Conservation (phyloP, 2,329 filamentous ascomycete species). For the Fusarium sublunatum region DNA sequence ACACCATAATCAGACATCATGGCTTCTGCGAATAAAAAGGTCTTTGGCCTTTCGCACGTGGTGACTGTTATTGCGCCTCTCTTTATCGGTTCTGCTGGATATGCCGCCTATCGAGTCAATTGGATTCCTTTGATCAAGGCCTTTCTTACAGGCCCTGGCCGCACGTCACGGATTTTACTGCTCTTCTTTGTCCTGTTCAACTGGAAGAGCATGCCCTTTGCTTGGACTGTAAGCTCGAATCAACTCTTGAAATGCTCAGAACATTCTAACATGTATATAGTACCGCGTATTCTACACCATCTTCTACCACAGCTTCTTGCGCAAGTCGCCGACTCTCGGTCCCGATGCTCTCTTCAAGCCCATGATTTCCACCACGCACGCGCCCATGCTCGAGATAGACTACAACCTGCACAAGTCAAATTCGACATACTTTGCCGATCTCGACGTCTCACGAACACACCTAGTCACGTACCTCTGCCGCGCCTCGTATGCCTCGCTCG, state of each 20-base stretch:
- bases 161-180: slow-evolving; percentile 63
- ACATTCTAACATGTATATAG: slow-evolving; percentile 49
- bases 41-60: slow-evolving; percentile 49
- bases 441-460: slow-evolving; percentile 85
- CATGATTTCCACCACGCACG: slow-evolving; percentile 72
- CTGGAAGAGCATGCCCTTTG: slow-evolving; percentile 78
- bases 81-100: slow-evolving; percentile 57
- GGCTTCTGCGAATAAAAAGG: slow-evolving; percentile 51
- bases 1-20: slow-evolving; percentile 38
- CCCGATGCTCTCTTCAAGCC: slow-evolving; percentile 79
- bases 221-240: slow-evolving; percentile 74
- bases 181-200: slow-evolving; percentile 71
- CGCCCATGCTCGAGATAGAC: slow-evolving; percentile 82
- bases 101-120: slow-evolving; percentile 60
- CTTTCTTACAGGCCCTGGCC: slow-evolving; percentile 66
- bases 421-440: slow-evolving; percentile 87
- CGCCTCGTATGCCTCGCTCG: slow-evolving; percentile 65
- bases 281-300: slow-evolving; percentile 69
- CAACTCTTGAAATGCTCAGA: background rate
- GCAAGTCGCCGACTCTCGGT: slow-evolving; percentile 60
- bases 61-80: slow-evolving; percentile 58
- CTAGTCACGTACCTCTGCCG: slow-evolving; percentile 77
- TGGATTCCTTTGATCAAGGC: slow-evolving; percentile 52
- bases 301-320: slow-evolving; percentile 64
- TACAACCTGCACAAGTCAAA: slow-evolving; percentile 88